Base-by-base conservation (phyloP, 2,329 filamentous ascomycete species). In the Fonsecaea multimorphosa region DNA sequence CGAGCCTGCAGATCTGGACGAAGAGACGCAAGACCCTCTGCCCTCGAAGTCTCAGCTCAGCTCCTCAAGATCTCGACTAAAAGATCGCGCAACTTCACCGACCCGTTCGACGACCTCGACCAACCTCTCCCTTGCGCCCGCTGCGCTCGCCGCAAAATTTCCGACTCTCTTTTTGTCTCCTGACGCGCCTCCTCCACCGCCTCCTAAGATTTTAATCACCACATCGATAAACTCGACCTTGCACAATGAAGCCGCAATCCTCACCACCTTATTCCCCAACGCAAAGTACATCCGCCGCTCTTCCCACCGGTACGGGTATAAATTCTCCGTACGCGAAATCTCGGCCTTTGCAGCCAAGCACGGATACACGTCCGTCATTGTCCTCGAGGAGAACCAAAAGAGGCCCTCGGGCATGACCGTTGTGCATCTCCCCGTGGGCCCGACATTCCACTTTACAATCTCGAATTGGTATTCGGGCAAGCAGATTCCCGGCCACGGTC, bases 301-400 rank as follows among this genome's bases (percentile, higher is more conserved):
- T 7, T 87, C 89, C 11, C 93, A 97, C 77, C 88, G 88, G 59
- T 92, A 93, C 78, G 87, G 88, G 8, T 89, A 97, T 83, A 96
- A 96, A 76, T 98, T 97, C 82, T 94, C 90, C 27, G 85, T 99
- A 27, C 87, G 91, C 57, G 95, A 99, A 77, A 98, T 99, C 71
- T 87, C 91, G 73, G 87, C 88, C 70, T 98, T 94, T 75, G 94
- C 94, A 38, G 78, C 87, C 14, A 92, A 94, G 73, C 86, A 92
- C 53, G 87, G 90, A 46, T 98, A 91, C 80, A 97, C 93, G 0
- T 86, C 92, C 27, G 83, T 99, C 2, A 81, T 97, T 1, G 87
- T 99, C 16, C 82, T 97, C 16, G 92, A 93, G 74, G 93, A 99
- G 78, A 32, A 97, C 76, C 86, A 88, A 71, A 99, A 99, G 81